A percentile compares a stretch with the other conserved stretches of the same genome.
Conservation (phyloP, 2,329 filamentous ascomycete genomes). For the Dactylellina cionopaga region DNA sequence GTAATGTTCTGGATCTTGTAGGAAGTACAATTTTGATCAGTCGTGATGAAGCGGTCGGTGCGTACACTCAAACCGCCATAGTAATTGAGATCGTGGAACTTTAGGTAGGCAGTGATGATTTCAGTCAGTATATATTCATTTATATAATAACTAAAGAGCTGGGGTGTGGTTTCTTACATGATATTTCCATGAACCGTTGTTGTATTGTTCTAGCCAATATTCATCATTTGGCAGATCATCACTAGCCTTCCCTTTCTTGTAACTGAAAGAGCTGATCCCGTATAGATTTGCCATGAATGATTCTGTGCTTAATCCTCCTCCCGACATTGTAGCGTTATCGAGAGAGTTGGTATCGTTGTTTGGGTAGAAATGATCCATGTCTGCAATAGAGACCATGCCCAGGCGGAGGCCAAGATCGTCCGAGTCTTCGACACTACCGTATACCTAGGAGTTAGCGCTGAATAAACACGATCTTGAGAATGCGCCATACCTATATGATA, state of each 20-base stretch:
- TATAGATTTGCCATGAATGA: slow-evolving; percentile 23
- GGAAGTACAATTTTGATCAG: slow-evolving; percentile 4
- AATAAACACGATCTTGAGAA: not conserved
- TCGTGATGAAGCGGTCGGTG: slow-evolving; percentile 5
- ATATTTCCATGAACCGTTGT: slow-evolving; percentile 17
- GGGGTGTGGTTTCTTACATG: too few species aligned
- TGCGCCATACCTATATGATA: slow-evolving; percentile 3
- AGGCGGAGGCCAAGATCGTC: not conserved
- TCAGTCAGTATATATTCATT: not conserved
- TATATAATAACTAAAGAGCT: not conserved
- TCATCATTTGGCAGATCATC: not conserved
- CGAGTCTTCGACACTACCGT: not conserved
- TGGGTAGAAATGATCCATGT: slow-evolving; percentile 4
- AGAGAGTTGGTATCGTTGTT: slow-evolving; percentile 5
- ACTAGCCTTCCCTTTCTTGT: slow-evolving; percentile 3
- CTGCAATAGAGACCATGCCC: slow-evolving; percentile 6
- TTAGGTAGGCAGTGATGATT: not conserved
- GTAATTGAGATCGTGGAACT: slow-evolving; percentile 19
- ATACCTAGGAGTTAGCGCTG: not conserved
- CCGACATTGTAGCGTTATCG: not conserved
- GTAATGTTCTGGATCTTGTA: slow-evolving; percentile 16
- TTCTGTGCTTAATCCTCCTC: not conserved
- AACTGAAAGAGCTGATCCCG: slow-evolving; percentile 16
- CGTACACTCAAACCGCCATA: slow-evolving; percentile 5
- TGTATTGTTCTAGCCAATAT: slow-evolving; percentile 19